Evolutionary conservation across 768 basidiomycete species (phyloP).

Genomic region (Zangia roseola): DNA sequence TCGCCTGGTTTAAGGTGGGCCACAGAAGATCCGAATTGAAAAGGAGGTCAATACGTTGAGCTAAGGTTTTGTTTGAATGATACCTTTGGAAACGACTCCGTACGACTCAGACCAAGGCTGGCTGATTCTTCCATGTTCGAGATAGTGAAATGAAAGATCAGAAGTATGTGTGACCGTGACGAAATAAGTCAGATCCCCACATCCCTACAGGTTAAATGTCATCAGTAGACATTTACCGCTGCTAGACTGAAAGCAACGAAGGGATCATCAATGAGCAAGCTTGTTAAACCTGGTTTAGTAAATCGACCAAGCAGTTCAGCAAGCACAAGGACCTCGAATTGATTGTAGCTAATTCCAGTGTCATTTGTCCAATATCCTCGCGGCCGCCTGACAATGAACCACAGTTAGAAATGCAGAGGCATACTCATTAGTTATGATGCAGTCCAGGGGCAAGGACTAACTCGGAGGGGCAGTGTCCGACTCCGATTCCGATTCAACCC

Average conservation of each 20-base stretch:
- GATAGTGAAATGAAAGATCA: conserved; percentile 54
- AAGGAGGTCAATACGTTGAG: background rate
- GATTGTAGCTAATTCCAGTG: no score
- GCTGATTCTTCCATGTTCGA: conserved; percentile 75
- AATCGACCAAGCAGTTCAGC: no score
- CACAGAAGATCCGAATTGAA: conserved; percentile 72
- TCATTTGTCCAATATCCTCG: no score
- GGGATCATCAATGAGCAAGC: no score
- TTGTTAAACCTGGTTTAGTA: no score
- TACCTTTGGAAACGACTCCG: conserved; percentile 72
- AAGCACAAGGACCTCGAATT: no score
- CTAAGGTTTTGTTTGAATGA: background rate
- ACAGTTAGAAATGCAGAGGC: no score
- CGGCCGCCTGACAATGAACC: no score
- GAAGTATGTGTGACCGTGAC: background rate
- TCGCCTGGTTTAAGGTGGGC: conserved; percentile 79
- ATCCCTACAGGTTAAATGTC: conserved; percentile 53
- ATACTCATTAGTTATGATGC: no score
- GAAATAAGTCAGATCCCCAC: conserved; percentile 77
- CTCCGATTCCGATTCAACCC: conserved; percentile 8
- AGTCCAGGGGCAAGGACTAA: no score
- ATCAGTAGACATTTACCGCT: no score
- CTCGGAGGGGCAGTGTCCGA: background rate
- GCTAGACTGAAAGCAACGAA: no score
- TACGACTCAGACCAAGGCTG: conserved; percentile 64